A percentile compares a stretch with the other conserved stretches of the same genome.
phyloP scores from a whole-genome alignment of 1,284 basidiomycete genomes.

The Exobasidium cylindrosporum region DNA sequence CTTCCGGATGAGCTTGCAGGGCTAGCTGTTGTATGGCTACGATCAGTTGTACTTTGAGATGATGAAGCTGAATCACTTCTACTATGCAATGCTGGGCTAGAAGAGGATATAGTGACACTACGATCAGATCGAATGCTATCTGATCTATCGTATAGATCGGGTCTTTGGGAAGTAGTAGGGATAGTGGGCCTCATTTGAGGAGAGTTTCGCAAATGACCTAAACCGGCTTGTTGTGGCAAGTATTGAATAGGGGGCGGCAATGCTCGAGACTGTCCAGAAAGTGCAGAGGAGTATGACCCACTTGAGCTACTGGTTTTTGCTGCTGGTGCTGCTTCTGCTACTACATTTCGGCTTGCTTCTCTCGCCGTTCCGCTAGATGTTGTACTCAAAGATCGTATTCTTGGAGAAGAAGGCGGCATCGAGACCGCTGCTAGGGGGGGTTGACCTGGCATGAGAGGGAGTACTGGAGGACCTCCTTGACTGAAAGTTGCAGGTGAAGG shows the following conservation, averaged over 20 bases:
- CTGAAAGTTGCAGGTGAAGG: constrained; percentile 9
- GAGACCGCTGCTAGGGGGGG: background rate
- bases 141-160: background rate
- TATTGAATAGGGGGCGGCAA: background rate
- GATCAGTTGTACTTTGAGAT: background rate
- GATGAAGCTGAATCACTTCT: background rate
- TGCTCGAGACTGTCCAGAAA: background rate
- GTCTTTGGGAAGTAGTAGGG: background rate
- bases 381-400: constrained; percentile 33
- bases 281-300: constrained; percentile 14
- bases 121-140: background rate
- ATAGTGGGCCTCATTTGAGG: background rate
- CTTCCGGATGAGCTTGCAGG: background rate
- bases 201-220: background rate
- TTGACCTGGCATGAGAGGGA: constrained; percentile 2
- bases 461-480: constrained; percentile 12
- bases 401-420: constrained; percentile 15
- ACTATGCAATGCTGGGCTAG: background rate
- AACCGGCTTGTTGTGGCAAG: background rate
- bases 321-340: too few relatives aligned
- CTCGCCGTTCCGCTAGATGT: constrained; percentile 19
- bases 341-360: constrained; percentile 5
- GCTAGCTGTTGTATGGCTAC: background rate
- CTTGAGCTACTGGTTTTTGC: too few relatives aligned
- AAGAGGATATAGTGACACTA: background rate